phyloP scores from a whole-genome alignment of 805 yeast genomes.

The Kregervanrija pseudodelftensis region DNA sequence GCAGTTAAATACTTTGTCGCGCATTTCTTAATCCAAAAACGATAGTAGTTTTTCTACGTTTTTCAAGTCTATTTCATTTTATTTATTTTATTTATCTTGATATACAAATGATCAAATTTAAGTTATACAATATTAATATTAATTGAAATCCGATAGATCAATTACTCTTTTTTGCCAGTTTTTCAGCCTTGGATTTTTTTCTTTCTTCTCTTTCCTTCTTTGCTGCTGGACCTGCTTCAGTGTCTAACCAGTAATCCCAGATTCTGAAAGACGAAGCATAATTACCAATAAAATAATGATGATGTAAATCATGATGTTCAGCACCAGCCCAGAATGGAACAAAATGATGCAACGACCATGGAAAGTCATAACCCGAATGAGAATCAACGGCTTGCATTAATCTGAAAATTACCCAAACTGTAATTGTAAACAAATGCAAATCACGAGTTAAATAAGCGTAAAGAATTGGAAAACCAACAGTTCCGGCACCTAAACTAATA shows the following conservation, averaged over 20 bases:
- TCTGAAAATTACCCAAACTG: slow-evolving; percentile 45
- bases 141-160: not conserved
- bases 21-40: no score
- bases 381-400: slow-evolving; percentile 55
- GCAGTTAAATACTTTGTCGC: no score
- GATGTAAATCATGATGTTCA: slow-evolving; percentile 55
- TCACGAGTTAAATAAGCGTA: slow-evolving; percentile 40
- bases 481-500: slow-evolving; percentile 49
- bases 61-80: no score
- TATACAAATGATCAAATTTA: no score
- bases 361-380: slow-evolving; percentile 57
- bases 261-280: slow-evolving; percentile 53
- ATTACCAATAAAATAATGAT: slow-evolving; percentile 52
- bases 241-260: slow-evolving; percentile 46
- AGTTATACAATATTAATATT: no score
- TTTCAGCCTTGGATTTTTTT: slow-evolving; percentile 36
- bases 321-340: slow-evolving; percentile 65
- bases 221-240: slow-evolving; percentile 52
- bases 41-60: no score
- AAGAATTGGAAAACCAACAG: slow-evolving; percentile 54
- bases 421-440: slow-evolving; percentile 48
- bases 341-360: slow-evolving; percentile 50
- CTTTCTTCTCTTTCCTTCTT: slow-evolving; percentile 40
- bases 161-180: slow-evolving; percentile 13
- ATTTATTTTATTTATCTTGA: no score